Evolutionary conservation across 495 filamentous ascomycete species (phyloP), one percentile per base, ranked within the genome.

Genomic region (Hypoxylon crocopeplum): DNA sequence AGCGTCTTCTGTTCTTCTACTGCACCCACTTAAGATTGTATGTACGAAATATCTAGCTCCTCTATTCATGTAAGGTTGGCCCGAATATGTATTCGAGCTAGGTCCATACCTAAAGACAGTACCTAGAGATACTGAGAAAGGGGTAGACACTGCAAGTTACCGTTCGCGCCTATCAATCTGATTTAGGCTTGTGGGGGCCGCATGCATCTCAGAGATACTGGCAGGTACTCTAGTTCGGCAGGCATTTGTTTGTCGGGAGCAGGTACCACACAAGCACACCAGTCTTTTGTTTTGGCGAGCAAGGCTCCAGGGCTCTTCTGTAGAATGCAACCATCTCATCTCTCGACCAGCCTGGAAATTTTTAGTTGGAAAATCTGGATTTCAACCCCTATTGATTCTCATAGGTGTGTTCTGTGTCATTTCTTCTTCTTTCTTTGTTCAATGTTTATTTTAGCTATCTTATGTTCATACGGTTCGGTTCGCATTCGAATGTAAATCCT

Each of bases 261-360:
- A 58, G 46, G 45, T 37, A 44, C 30, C 33, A 27, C 4, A 8
- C 8, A 27, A 4, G 24, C 8, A 27, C 24, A 27, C 8, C 3
- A 4, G 24, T 27, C 3, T 8, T 4, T 27, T 8, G 8, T 8
- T 8, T 3, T 27, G 8, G 4, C 3, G 24, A 27, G 24, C 24
- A 3, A 27, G 24, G 24, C 8, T 4, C 24, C 24, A 63, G 51
- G 53, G 41, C 53, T 58, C 27, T 42, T 62, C 13, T 25, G 49
- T 22, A 46, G 44, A 64, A 64, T 64, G 60, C 55, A 64, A 64
- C 60, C 60, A 39, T 59, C 30, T 58, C 55, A 58, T 58, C 55
- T 56, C 52, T 42, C n/a, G n/a, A n/a, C n/a, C n/a, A n/a, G n/a
- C n/a, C n/a, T n/a, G n/a, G 34, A 13, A 15, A 22, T 58, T 54